Evolutionary conservation across 345 rosid genomes (phyloP).

Genomic region (Rhodamnia rubescens): DNA sequence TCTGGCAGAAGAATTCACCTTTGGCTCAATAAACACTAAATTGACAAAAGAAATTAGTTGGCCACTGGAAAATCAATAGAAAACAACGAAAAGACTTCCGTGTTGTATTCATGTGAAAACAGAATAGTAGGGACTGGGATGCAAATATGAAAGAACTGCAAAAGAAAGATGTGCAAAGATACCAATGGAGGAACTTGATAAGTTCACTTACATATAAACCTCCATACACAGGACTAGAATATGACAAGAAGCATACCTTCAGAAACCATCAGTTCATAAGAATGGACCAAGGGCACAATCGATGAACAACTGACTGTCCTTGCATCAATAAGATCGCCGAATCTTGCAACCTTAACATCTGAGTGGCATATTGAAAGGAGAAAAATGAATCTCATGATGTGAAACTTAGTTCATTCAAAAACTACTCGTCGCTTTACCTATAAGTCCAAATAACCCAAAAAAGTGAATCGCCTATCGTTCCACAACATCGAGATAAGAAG

Average conservation of each 20-base stretch:
- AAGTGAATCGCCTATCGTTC: neutral
- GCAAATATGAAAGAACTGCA: neutral
- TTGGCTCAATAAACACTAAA: neutral
- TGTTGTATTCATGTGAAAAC: neutral
- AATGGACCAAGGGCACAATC: slow-evolving; percentile 14
- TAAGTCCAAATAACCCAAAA: neutral
- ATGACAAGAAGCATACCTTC: slow-evolving; percentile 13
- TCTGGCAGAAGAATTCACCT: neutral
- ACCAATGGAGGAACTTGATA: neutral
- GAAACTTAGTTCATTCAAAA: neutral
- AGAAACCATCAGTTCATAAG: slow-evolving; percentile 17
- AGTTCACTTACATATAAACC: neutral
- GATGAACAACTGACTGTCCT: slow-evolving; percentile 38
- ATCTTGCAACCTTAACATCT: slow-evolving; percentile 40
- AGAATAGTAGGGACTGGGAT: neutral
- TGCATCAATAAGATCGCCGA: slow-evolving; percentile 25
- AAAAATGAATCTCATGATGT: no score
- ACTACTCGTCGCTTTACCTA: neutral
- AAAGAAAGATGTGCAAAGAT: neutral
- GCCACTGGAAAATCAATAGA: neutral
- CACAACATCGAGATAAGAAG: neutral
- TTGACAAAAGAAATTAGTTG: neutral
- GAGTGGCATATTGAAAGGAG: neutral
- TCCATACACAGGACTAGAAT: neutral
- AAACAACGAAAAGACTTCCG: neutral